Evolutionary conservation across 257 asterid genomes (phyloP), one percentile per base, ranked within the genome.

Genomic region (Jacaranda mimosifolia): DNA sequence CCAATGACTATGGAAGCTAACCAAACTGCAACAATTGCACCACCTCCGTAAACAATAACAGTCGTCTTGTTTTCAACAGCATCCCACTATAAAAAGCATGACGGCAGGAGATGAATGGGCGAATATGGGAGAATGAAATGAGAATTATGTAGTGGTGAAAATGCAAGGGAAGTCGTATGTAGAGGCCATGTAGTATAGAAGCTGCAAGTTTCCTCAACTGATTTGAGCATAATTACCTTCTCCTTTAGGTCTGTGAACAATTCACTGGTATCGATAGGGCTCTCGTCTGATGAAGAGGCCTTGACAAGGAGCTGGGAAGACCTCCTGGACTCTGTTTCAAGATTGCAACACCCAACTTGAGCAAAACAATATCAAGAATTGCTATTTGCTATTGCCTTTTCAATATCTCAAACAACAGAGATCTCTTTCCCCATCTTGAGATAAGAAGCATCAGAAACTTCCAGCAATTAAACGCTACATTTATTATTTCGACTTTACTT

Each of bases 21-120:
- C 99, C 99, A 95, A 76, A 89, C 83, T 45, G 85, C 97, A 74
- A 93, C 91, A 75, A 93, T 49, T 12, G 97, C 92, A 36, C 97
- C 98, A 70, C 97, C 97, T 70, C 97, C 99, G 73, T 93, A 95
- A 6, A 87, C 7, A 73, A 90, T 72, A 19, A 95, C 97, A 0
- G 97, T 89, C 1, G 97, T 65, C 86, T 95, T 95, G 90, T 93
- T 89, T 77, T 95, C 99, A 85, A 95, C 88, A 56, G 94, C 98
- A 79, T 95, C 97, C 99, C 98, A 95, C 98, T 93, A 60, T 42
- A 39, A 63, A 39, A 63, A 78, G 48, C 42, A 52, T 17, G 46
- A 13, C 11, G 11, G 32, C 48, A 63, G 51, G 32, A 66, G 18
- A 19, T 5, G 15, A 67, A 49, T 60, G 51, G 35, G 49, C 63